phyloP scores from a whole-genome alignment of 495 filamentous ascomycete genomes.

The Hypoxylon intermedium region DNA sequence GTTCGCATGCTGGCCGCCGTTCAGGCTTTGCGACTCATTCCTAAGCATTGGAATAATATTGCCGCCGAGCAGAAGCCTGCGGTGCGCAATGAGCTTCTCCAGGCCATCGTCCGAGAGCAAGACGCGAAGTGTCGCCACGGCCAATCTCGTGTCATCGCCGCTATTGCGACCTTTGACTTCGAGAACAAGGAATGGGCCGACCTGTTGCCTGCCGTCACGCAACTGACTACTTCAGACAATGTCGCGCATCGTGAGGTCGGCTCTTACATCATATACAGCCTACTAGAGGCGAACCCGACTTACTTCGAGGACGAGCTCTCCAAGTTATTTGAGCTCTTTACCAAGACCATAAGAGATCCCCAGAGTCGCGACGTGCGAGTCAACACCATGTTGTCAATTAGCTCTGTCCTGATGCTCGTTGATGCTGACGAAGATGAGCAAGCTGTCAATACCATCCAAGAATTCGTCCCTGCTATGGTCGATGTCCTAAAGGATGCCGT shows the following conservation, averaged over 20 bases:
- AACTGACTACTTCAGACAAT: conserved; percentile 72
- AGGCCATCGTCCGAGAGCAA: conserved; percentile 79
- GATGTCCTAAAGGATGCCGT: conserved; percentile 84
- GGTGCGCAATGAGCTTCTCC: conserved; percentile 80
- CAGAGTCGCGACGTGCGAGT: conserved; percentile 90
- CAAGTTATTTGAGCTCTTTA: conserved; percentile 83
- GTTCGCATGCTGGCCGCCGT: conserved; percentile 90
- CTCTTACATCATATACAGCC: conserved; percentile 89
- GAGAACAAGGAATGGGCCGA: conserved; percentile 87
- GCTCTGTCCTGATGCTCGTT: conserved; percentile 84
- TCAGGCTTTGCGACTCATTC: conserved; percentile 78
- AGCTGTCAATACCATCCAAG: conserved; percentile 74
- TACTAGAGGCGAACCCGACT: conserved; percentile 84
- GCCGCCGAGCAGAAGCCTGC: conserved; percentile 66
- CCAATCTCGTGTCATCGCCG: conserved; percentile 83
- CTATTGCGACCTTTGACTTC: conserved; percentile 85
- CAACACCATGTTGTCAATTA: conserved; percentile 93
- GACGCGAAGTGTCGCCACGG: conserved; percentile 80
- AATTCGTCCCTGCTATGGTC: conserved; percentile 86
- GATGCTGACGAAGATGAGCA: conserved; percentile 82
- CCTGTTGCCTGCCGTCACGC: conserved; percentile 74
- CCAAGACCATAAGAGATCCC: conserved; percentile 84
- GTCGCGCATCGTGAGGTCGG: conserved; percentile 86
- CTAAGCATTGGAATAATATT: conserved; percentile 84
- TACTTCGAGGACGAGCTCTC: conserved; percentile 76